phyloP scores from a whole-genome alignment of 352 stramenopile species.

The Phytophthora macrochlamydospora region DNA sequence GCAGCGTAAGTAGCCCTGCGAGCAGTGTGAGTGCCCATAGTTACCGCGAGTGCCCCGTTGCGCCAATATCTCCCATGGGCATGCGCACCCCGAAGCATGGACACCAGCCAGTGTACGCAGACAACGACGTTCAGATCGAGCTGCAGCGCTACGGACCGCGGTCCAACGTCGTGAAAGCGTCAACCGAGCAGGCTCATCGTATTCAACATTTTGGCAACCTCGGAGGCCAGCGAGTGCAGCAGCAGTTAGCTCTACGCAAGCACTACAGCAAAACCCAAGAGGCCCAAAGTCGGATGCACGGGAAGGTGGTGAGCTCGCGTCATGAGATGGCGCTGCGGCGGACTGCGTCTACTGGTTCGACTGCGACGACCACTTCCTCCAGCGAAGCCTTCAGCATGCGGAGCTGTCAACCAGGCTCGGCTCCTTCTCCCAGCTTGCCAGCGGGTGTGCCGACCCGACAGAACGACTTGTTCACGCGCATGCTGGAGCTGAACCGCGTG shows the following conservation, averaged over 20 bases:
- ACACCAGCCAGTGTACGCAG: constrained; percentile 15
- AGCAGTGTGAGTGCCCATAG: constrained; percentile 12
- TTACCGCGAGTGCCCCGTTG: constrained; percentile 3
- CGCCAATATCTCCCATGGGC: constrained; percentile 7
- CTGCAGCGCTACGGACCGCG: constrained; percentile 6
- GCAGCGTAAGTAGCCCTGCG: constrained; percentile 14
- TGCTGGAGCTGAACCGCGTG: constrained; percentile 33
- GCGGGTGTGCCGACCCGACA: constrained; percentile 5
- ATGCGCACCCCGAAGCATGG: constrained; percentile 4
- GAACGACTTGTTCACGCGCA: constrained; percentile 26
- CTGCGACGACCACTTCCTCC: not conserved
- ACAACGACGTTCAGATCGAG: constrained; percentile 20
- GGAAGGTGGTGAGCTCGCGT: constrained; percentile 1
- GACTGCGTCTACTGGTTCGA: constrained; percentile 16
- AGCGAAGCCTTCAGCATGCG: not conserved
- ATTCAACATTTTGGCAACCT: constrained; percentile 5
- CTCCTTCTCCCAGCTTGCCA: not conserved
- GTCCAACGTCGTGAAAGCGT: constrained; percentile 16
- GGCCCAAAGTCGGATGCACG: constrained; percentile 5
- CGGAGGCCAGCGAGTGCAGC: constrained; percentile 6
- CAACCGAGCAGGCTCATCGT: constrained; percentile 11
- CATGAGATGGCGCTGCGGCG: constrained; percentile 13
- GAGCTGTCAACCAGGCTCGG: constrained; percentile 1
- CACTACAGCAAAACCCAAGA: constrained; percentile 2
- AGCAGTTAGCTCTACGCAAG: constrained; percentile 20